Conservation (phyloP, 1,284 basidiomycete species). For the Microstroma glucosiphilum region DNA sequence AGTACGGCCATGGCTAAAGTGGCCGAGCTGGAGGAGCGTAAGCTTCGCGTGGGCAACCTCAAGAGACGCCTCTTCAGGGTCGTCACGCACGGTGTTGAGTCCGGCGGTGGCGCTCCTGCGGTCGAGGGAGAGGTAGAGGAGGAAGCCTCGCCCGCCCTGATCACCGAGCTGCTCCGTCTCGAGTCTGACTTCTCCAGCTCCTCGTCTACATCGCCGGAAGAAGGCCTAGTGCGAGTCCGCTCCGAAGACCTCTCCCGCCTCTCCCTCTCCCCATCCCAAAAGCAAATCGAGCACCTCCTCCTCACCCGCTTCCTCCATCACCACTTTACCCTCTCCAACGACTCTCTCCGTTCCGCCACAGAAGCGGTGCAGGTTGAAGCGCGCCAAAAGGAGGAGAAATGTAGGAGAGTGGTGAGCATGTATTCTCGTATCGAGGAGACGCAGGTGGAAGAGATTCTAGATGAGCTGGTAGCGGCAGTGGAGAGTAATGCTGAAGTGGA, state of each 20-base stretch:
- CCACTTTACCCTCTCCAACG: constrained; percentile 7
- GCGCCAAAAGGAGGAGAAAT: constrained; percentile 72
- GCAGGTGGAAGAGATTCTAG: constrained; percentile 81
- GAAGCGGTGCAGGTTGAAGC: constrained; percentile 69
- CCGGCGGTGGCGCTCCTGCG: neutral
- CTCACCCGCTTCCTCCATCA: constrained; percentile 27
- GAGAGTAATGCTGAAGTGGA: constrained; percentile 78
- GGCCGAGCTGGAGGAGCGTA: constrained; percentile 38
- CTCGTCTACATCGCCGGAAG: neutral
- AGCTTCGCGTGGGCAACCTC: constrained; percentile 32
- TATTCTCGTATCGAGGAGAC: constrained; percentile 81
- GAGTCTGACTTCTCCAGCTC: neutral
- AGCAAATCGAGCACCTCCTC: constrained; percentile 25
- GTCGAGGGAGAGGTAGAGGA: neutral
- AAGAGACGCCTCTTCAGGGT: constrained; percentile 18
- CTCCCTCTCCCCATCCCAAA: neutral
- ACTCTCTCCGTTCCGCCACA: constrained; percentile 2
- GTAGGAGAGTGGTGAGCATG: constrained; percentile 80
- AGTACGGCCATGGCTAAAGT: constrained; percentile 32
- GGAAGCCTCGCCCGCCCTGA: constrained; percentile 1
- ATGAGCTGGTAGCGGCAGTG: constrained; percentile 77
- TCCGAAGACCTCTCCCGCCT: constrained; percentile 7
- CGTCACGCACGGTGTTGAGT: neutral
- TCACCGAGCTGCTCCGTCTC: neutral
- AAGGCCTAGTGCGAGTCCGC: neutral